phyloP scores from a whole-genome alignment of 148 eudicot genomes.

The Cornus kousa region DNA sequence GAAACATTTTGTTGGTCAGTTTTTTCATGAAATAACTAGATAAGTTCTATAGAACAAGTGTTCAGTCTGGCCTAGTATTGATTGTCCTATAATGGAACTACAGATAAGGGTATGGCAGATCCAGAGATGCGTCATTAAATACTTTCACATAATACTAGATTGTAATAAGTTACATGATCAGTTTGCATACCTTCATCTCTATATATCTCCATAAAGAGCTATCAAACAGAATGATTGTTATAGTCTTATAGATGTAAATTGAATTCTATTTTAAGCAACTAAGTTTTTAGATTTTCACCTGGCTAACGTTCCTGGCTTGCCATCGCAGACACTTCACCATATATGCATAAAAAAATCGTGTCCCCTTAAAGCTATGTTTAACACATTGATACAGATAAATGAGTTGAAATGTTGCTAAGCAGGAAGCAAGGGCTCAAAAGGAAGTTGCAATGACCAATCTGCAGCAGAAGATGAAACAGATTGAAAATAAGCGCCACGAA shows the following conservation, averaged over 20 bases:
- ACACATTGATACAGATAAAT: too few species aligned
- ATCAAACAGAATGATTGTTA: background rate
- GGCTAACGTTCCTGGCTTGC: background rate
- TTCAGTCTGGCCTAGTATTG: background rate
- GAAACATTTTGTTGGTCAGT: constrained; percentile 1
- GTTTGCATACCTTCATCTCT: too few species aligned
- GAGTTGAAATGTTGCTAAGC: background rate
- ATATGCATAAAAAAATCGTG: background rate
- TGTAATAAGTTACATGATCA: too few species aligned
- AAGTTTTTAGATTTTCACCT: background rate
- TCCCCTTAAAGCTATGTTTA: too few species aligned
- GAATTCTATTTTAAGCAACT: background rate
- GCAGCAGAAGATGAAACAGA: constrained; percentile 19
- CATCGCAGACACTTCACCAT: background rate
- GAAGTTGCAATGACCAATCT: constrained; percentile 18
- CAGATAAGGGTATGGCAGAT: too few species aligned
- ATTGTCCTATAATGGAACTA: background rate
- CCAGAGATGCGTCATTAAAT: too few species aligned
- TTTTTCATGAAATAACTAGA: background rate
- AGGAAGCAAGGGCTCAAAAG: constrained; percentile 16
- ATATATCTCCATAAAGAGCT: background rate
- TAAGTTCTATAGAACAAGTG: background rate
- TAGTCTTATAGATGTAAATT: too few species aligned
- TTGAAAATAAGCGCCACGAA: constrained; percentile 18
- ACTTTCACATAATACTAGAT: too few species aligned